Conservation (phyloP, 2,329 filamentous ascomycete species). For the Ophiostoma montium region DNA sequence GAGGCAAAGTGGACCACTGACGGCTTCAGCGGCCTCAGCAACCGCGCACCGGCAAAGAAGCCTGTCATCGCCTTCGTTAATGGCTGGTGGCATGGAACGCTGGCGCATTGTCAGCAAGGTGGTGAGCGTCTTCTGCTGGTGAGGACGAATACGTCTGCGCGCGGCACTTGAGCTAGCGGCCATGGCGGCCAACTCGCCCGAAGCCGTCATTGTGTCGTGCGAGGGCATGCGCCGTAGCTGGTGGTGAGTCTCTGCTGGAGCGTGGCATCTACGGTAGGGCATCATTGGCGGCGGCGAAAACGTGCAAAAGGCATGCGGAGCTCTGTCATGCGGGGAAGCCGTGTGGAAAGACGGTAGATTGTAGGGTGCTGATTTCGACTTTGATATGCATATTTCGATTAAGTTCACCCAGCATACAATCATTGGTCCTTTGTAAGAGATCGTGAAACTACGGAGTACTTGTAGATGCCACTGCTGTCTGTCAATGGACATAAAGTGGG, state of each 20-base stretch:
- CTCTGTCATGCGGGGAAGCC: conserved; percentile 61
- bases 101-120: conserved; percentile 55
- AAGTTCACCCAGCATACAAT: too few relatives aligned
- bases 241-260: conserved; percentile 42
- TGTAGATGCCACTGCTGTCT: too few relatives aligned
- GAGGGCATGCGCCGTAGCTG: conserved; percentile 53
- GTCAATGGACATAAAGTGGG: neutral
- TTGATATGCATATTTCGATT: too few relatives aligned
- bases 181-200: conserved; percentile 56
- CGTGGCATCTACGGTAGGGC: conserved; percentile 45
- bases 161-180: conserved; percentile 49
- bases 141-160: too few relatives aligned
- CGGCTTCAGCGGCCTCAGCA: conserved; percentile 53
- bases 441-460: too few relatives aligned
- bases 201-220: conserved; percentile 59
- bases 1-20: conserved; percentile 24
- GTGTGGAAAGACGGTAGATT: conserved; percentile 52
- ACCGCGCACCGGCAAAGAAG: conserved; percentile 56
- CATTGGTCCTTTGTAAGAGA: neutral
- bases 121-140: too few relatives aligned
- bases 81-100: conserved; percentile 47
- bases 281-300: conserved; percentile 54
- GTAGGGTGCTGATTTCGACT: too few relatives aligned
- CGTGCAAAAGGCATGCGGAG: conserved; percentile 59
- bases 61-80: conserved; percentile 66